phyloP scores from a whole-genome alignment of 805 yeast species.

The Spathaspora sp. region DNA sequence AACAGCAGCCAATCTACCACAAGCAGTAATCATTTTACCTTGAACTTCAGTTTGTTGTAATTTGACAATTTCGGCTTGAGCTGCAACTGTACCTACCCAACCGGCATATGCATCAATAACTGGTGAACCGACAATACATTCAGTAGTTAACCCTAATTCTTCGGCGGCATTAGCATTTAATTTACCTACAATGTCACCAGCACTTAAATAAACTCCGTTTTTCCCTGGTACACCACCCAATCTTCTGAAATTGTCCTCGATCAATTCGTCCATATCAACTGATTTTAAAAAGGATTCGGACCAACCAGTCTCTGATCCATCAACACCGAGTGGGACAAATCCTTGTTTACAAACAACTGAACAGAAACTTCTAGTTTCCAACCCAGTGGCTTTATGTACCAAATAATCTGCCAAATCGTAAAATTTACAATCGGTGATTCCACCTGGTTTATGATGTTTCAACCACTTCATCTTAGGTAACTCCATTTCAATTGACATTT shows the following conservation, averaged over 20 bases:
- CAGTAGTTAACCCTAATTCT: slow-evolving; percentile 76
- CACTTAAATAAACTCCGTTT: slow-evolving; percentile 72
- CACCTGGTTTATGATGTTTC: slow-evolving; percentile 72
- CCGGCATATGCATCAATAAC: slow-evolving; percentile 98
- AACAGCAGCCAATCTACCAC: slow-evolving; percentile 92
- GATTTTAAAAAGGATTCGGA: slow-evolving; percentile 66
- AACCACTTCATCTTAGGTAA: slow-evolving; percentile 96
- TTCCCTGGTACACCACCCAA: slow-evolving; percentile 80
- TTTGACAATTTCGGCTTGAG: slow-evolving; percentile 65
- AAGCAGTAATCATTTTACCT: slow-evolving; percentile 51
- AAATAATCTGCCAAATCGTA: slow-evolving; percentile 90
- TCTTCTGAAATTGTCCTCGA: slow-evolving; percentile 68
- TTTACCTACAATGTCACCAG: slow-evolving; percentile 87
- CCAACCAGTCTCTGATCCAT: slow-evolving; percentile 87
- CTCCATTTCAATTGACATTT: slow-evolving; percentile 98
- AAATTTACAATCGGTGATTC: slow-evolving; percentile 64
- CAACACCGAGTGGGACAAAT: slow-evolving; percentile 87
- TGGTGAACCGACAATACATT: slow-evolving; percentile 87
- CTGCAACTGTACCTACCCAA: slow-evolving; percentile 98
- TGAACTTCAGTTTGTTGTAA: slow-evolving; percentile 45
- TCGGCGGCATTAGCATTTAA: slow-evolving; percentile 65
- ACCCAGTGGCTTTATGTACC: slow-evolving; percentile 86
- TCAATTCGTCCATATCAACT: slow-evolving; percentile 74
- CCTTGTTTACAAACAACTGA: slow-evolving; percentile 96
- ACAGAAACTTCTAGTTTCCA: slow-evolving; percentile 83